Evolutionary conservation across 305 asterid species (phyloP).

Genomic region (Ajuga reptans): DNA sequence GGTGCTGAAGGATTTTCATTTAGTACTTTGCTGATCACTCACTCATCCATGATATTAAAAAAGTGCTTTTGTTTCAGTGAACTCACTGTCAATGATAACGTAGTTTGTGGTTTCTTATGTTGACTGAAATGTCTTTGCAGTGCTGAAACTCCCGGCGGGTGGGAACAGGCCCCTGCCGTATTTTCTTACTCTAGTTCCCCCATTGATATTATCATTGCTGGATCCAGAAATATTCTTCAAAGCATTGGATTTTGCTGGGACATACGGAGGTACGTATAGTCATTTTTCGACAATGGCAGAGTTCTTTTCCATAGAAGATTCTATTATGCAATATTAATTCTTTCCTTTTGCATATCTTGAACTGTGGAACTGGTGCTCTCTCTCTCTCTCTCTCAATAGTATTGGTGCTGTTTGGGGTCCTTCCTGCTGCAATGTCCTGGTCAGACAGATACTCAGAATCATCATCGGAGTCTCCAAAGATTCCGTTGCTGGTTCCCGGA

Average conservation of each 20-base stretch:
- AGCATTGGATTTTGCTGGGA: conserved; percentile 93
- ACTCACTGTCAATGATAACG: not conserved
- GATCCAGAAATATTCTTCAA: conserved; percentile 91
- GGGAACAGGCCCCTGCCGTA: conserved; percentile 57
- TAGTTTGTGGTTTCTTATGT: not conserved
- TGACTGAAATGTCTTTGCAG: conserved; percentile 33
- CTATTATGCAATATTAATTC: not conserved
- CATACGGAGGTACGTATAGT: conserved; percentile 72
- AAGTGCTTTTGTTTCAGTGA: not conserved
- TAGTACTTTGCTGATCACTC: not conserved
- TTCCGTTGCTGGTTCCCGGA: conserved; percentile 62
- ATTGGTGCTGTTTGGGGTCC: conserved; percentile 71
- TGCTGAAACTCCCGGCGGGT: conserved; percentile 67
- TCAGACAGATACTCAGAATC: conserved; percentile 52
- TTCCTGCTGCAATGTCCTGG: conserved; percentile 95
- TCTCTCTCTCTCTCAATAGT: conserved; percentile 28
- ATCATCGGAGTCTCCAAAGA: conserved; percentile 27
- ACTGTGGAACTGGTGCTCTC: not conserved
- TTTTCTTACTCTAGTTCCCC: conserved; percentile 61
- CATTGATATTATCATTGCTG: conserved; percentile 54
- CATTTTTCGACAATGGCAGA: not conserved
- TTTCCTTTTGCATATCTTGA: too few species aligned
- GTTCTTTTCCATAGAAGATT: not conserved
- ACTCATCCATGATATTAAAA: not conserved
- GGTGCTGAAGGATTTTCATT: not conserved